phyloP scores from a whole-genome alignment of 768 basidiomycete species.

The Calvatia gigantea region DNA sequence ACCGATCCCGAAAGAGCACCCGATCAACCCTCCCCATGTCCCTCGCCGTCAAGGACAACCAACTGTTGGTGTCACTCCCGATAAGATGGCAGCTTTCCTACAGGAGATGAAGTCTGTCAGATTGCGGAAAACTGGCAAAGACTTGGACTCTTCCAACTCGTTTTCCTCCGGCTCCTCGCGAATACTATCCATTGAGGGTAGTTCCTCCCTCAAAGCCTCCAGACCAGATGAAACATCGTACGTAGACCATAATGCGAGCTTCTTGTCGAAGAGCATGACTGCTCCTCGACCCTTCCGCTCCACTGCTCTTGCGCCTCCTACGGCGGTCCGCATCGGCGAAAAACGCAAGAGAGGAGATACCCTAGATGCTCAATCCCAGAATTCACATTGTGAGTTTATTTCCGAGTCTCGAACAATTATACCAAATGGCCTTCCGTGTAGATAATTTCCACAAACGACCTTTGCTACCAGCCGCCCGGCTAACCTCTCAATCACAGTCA shows the following conservation, averaged over 20 bases:
- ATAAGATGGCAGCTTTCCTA: constrained; percentile 82
- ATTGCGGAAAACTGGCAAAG: constrained; percentile 47
- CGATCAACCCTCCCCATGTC: constrained; percentile 50
- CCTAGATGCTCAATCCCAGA: not conserved
- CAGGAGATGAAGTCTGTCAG: constrained; percentile 76
- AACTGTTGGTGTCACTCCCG: constrained; percentile 68
- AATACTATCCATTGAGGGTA: not conserved
- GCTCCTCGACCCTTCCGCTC: constrained; percentile 1
- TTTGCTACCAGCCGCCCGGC: not conserved
- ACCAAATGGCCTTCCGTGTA: not conserved
- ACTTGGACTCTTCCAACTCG: constrained; percentile 12
- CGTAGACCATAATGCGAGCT: constrained; percentile 3
- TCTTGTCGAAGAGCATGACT: constrained; percentile 6
- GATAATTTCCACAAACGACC: not conserved
- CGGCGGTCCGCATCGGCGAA: constrained; percentile 16
- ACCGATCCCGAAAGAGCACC: constrained; percentile 56
- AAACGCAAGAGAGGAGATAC: constrained; percentile 26
- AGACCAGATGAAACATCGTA: constrained; percentile 5
- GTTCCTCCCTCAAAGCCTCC: not conserved
- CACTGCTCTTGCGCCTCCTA: not conserved
- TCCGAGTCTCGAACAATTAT: not conserved
- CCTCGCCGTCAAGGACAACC: constrained; percentile 53
- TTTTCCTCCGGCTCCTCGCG: constrained; percentile 10
- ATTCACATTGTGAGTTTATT: not conserved
- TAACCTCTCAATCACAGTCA: not conserved